Evolutionary conservation across 805 yeast species (phyloP).

Genomic region (Wickerhamomyces pijperi): DNA sequence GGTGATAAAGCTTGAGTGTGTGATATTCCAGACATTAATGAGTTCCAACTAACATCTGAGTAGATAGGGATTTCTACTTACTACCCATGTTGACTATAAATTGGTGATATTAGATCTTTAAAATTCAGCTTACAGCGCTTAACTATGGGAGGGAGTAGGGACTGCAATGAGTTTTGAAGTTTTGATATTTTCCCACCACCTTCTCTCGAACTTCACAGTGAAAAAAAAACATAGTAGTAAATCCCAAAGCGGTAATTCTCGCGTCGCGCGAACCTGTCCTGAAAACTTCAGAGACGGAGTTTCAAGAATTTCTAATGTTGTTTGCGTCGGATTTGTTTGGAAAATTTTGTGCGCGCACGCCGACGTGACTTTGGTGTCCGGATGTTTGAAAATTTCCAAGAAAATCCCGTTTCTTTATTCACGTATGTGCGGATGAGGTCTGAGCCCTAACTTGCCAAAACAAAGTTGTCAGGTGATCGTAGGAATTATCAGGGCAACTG

Average conservation of each 20-base stretch:
- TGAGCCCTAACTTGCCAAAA: no score
- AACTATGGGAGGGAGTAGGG: background rate
- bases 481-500: background rate
- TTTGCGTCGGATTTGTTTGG: background rate
- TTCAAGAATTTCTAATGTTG: no score
- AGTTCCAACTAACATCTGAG: background rate
- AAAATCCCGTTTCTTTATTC: background rate
- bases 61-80: constrained; percentile 33
- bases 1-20: no score
- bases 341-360: no score
- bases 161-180: background rate
- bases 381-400: no score
- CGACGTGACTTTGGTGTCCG: no score
- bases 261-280: background rate
- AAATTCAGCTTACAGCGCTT: constrained; percentile 1
- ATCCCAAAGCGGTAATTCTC: background rate
- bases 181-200: background rate
- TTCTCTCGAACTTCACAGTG: background rate
- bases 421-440: background rate
- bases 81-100: constrained; percentile 56
- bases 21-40: background rate
- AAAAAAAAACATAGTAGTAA: background rate
- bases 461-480: background rate
- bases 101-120: constrained; percentile 6
- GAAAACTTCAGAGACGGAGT: no score